Base-by-base conservation (phyloP, 2,329 filamentous ascomycete genomes). In the Didymella glomerata region DNA sequence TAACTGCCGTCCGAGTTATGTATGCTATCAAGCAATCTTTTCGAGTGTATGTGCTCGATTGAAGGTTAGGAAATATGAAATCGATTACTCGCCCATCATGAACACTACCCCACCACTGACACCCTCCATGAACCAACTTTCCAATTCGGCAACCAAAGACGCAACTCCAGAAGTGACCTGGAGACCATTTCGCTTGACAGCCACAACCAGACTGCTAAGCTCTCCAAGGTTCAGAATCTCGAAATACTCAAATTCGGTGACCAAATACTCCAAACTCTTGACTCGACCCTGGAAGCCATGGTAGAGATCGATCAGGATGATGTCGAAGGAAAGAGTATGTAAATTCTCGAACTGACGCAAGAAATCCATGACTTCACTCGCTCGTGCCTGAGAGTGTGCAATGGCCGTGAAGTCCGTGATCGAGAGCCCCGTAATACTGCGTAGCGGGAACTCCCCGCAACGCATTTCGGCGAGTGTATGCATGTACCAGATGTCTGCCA, bases 311-410 rank as follows among this genome's bases (percentile, higher is more conserved):
- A 30, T 16, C 8, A 54, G 27, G 4, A 25, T 20, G 11, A 51
- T 41, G 5, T 48, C 48, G 9, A 44, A 11, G 6, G 11, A 7
- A 18, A 42, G 11, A 10, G 24, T 22, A 2, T 42, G 2, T 7
- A 48, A 20, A 2, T 1, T n/a, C 1, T 14, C 3, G 9, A 42
- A 30, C 11, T 52, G 25, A 24, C 20, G 16, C 5, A 48, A 14
- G 27, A 42, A 36, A 22, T 47, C 42, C 48, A 48, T 52, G 7
- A 57, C 27, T n/a, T 48, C 44, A 7, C 27, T 52, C 3, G 44
- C 42, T 52, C 27, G 34, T 16, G 42, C 32, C 16, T 36, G 36
- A 2, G 34, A 27, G 18, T 36, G 13, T 6, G 48, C 34, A 11
- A 52, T 42, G 2, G 13, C 5, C 10, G 34, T 44, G 34, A 48